phyloP scores from a whole-genome alignment of 2,329 filamentous ascomycete species.

The Orbilia oligospora region DNA sequence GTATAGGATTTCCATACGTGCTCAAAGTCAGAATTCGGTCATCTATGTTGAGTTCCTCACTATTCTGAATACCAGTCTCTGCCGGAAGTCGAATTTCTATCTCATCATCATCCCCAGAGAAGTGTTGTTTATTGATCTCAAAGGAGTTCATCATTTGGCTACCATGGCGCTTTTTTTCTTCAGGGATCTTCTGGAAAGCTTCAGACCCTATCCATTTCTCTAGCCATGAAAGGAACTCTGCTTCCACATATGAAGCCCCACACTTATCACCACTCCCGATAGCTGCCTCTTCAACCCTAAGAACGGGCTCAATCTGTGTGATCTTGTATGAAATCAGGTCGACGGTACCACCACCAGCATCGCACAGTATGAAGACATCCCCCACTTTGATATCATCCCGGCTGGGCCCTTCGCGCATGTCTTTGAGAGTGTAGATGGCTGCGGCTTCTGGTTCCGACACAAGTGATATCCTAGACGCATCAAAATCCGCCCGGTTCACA shows the following conservation, averaged over 20 bases:
- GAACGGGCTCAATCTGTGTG: constrained; percentile 68
- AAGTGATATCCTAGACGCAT: constrained; percentile 67
- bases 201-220: constrained; percentile 69
- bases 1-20: no score
- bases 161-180: constrained; percentile 59
- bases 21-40: no score
- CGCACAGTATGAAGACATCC: constrained; percentile 70
- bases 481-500: constrained; percentile 66
- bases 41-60: constrained; percentile 14
- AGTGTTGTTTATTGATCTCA: constrained; percentile 65
- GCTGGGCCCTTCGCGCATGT: constrained; percentile 65
- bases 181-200: constrained; percentile 69
- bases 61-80: neutral
- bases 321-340: constrained; percentile 72
- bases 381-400: constrained; percentile 68
- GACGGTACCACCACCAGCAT: constrained; percentile 72
- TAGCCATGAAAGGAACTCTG: constrained; percentile 69
- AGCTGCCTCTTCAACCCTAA: constrained; percentile 70
- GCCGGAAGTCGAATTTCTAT: constrained; percentile 5
- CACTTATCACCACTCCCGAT: constrained; percentile 71
- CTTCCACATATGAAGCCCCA: constrained; percentile 71
- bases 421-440: constrained; percentile 70
- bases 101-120: constrained; percentile 13
- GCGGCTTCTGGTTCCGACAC: constrained; percentile 73
- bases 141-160: constrained; percentile 68